Evolutionary conservation across 2,329 filamentous ascomycete genomes (phyloP), one percentile per base, ranked within the genome.

Genomic region (Colletotrichum musicola): DNA sequence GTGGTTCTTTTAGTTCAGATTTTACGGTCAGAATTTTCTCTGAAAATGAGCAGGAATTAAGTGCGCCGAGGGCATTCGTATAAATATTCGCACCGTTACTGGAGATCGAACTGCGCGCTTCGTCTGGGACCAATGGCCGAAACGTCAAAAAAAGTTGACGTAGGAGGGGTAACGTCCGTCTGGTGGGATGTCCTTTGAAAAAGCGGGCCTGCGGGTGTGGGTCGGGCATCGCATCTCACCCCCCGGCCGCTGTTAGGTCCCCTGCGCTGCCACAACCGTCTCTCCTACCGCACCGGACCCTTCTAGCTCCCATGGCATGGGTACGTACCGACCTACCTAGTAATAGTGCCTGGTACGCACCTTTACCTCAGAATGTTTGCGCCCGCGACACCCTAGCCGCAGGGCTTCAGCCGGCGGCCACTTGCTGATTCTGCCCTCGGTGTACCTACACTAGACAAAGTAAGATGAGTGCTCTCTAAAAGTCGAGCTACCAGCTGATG

Each of bases 261-360:
- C 66, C 62, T 69, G 62, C 55, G 62, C 66, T 65, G 62, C 62
- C 55, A 68, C 66, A 66, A 61, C 62, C 55, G 66, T 65, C 30
- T 58, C 55, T 55, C 55, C 54, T 54, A 64, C 54, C 61, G 55
- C 49, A 65, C 66, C 55, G 56, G 66, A 61, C 66, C 62, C 66
- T 61, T n/a, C 16, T 38, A 27, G 42, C 27, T 7, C 10, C 7
- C 7, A 7, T 35, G 7, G 7, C 30, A 35, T 35, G 30, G 30
- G 30, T 30, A 7, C 27, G 22, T 25, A 25, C 22, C 22, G 3
- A 25, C 22, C 22, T 25, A 25, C 3, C 3, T 25, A 25, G 22
- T 25, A 25, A 25, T 25, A 4, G 22, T 25, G 22, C 22, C 22
- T 25, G 22, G 22, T 25, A 25, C 22, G 22, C 22, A 25, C 22